Conservation (phyloP, 208 protist genomes). For the Leptomonas seymouri region DNA sequence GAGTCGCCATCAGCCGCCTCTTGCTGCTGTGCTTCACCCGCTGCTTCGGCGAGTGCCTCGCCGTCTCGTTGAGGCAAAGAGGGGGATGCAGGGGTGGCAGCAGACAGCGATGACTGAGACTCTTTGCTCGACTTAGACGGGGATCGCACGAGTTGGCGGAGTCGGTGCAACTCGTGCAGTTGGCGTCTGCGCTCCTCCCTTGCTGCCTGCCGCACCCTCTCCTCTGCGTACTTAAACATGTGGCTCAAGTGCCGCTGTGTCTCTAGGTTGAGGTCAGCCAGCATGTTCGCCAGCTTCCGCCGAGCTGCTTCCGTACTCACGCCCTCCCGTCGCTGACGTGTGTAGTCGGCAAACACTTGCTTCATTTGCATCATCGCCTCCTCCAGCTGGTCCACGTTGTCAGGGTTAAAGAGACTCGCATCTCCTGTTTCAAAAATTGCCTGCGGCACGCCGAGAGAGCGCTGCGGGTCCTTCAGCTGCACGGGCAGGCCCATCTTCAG, state of each 20-base stretch:
- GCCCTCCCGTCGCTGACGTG: conserved; percentile 71
- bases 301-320: conserved; percentile 78
- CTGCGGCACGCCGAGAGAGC: conserved; percentile 74
- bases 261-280: conserved; percentile 71
- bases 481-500: conserved; percentile 82
- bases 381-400: conserved; percentile 67
- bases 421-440: conserved; percentile 77
- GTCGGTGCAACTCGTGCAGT: conserved; percentile 53
- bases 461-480: conserved; percentile 72
- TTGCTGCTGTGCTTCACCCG: background rate
- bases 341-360: conserved; percentile 89
- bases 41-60: background rate
- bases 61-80: background rate
- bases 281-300: conserved; percentile 73
- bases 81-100: background rate
- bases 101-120: background rate
- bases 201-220: conserved; percentile 46
- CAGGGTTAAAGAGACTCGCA: conserved; percentile 72
- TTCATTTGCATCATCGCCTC: conserved; percentile 85
- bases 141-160: conserved; percentile 31
- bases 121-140: background rate
- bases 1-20: background rate
- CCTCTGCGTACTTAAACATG: conserved; percentile 83
- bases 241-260: conserved; percentile 79
- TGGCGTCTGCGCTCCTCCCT: conserved; percentile 60